Base-by-base conservation (phyloP, 1,284 basidiomycete genomes). In the Taiwanofungus camphoratus region DNA sequence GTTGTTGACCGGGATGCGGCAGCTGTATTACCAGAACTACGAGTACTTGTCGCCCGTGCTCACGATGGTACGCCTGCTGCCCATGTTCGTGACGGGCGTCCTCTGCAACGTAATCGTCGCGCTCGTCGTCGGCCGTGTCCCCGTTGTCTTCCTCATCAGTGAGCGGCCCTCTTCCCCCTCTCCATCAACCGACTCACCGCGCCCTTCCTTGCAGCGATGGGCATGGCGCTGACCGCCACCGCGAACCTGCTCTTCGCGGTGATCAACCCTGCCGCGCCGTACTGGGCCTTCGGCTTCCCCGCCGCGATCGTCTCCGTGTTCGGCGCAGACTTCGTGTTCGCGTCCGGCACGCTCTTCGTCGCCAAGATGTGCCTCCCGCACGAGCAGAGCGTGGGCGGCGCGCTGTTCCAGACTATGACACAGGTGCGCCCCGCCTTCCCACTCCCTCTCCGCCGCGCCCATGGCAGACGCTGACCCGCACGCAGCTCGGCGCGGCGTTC, bases 271-370 rank as follows among this genome's bases (percentile, higher is more conserved):
- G 49, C 66, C 3, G 70, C 71, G 3, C 62, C 77, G 1, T 95
- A 86, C 60, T 93, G 89, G 89, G 78, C 79, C 1, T 86, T 76
- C 45, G 82, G 82, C 12, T 92, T 95, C 67, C 86, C 88, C 3
- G 78, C 83, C 1, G 79, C 89, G 29, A 71, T 84, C 49, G 54
- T 88, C 42, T 66, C 74, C 11, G 87, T 90, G 19, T 71, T 87
- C 33, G 89, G 89, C 26, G 85, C 80, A 0, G 88, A 92, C 58
- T 87, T 92, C 55, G 77, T 89, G 9, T 89, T 83, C 59, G 70
- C 87, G 0, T 70, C 78, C 1, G 88, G 87, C 2, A 82, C 79
- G 2, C 67, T 92, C 16, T 92, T 87, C 57, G 76, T 91, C 41
- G 79, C 87, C 0, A 82, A 81, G 48, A 69, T 87, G n/a, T 75